Evolutionary conservation across 75 land plant genomes (phyloP).

Genomic region (Selaginella moellendorffii): DNA sequence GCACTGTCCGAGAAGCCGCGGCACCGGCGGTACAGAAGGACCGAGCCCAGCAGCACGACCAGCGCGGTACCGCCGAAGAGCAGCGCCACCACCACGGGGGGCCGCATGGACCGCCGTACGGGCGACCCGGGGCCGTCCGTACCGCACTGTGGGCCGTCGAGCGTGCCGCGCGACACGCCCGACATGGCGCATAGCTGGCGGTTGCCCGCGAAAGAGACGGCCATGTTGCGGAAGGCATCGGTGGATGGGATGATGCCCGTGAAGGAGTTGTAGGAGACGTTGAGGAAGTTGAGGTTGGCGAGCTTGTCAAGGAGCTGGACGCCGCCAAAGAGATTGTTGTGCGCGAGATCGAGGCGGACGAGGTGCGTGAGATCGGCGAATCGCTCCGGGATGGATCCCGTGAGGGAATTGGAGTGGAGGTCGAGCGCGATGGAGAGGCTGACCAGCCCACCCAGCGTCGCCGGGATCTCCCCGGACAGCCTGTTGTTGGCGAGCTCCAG

Average conservation of each 20-base stretch:
- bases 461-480: conserved; percentile 46
- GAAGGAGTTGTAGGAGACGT: conserved; percentile 3
- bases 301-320: background rate
- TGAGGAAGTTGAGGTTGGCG: conserved; percentile 1
- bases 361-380: conserved; percentile 8
- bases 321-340: background rate
- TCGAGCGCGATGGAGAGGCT: background rate
- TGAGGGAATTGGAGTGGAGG: background rate
- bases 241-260: background rate
- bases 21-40: background rate
- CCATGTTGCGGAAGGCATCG: background rate
- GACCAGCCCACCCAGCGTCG: conserved; percentile 20
- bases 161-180: background rate
- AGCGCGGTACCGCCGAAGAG: background rate
- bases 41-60: background rate
- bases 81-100: background rate
- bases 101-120: background rate
- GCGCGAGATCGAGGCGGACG: background rate
- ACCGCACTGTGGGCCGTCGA: background rate
- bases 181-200: background rate
- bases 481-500: conserved; percentile 47
- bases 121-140: background rate
- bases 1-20: background rate
- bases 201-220: background rate
- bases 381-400: background rate